Conservation (phyloP, 257 asterid species). For the Solanum gracilifrons region DNA sequence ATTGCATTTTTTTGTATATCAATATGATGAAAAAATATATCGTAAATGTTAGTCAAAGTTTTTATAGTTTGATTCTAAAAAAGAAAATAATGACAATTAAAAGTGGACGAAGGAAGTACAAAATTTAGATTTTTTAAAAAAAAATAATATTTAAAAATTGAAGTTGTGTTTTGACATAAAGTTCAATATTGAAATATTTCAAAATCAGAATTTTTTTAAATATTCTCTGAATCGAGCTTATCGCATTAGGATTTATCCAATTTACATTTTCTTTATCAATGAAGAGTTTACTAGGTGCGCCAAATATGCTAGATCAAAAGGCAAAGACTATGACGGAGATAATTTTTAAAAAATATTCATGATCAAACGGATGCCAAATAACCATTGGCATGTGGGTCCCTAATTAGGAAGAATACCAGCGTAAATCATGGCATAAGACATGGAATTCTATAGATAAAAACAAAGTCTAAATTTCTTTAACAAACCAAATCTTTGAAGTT, state of each 20-base stretch:
- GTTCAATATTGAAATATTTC: too few relatives aligned
- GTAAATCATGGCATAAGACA: slow-evolving; percentile 25
- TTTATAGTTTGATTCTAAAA: not conserved
- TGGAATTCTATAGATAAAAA: slow-evolving; percentile 2
- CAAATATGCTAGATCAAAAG: not conserved
- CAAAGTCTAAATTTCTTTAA: not conserved
- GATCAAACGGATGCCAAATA: not conserved
- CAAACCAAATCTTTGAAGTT: not conserved
- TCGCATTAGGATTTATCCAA: too few relatives aligned
- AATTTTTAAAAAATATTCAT: not conserved
- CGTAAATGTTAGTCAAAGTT: too few relatives aligned
- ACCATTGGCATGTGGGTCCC: not conserved
- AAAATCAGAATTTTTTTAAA: too few relatives aligned
- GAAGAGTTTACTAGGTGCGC: not conserved
- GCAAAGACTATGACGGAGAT: too few relatives aligned
- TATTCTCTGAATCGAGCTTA: too few relatives aligned
- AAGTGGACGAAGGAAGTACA: not conserved
- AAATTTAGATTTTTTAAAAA: too few relatives aligned
- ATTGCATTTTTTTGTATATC: not conserved
- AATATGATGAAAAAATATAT: too few relatives aligned
- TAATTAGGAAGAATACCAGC: slow-evolving; percentile 3
- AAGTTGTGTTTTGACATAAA: not conserved
- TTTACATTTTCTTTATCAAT: too few relatives aligned
- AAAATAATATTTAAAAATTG: not conserved
- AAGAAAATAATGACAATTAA: too few relatives aligned